phyloP scores from a whole-genome alignment of 1,139 yeast genomes.

The Candida sp. region DNA sequence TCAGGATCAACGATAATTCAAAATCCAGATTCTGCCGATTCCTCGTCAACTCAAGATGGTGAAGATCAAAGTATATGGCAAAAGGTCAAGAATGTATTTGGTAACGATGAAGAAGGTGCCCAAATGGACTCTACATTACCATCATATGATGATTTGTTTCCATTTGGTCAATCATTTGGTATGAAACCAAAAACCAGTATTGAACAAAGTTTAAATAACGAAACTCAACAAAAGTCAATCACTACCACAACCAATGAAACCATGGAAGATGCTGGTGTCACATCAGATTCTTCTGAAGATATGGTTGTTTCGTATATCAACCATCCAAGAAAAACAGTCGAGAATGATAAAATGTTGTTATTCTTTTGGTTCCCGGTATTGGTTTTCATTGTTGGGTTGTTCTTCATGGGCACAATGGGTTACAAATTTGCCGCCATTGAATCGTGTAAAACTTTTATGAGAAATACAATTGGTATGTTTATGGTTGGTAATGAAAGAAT shows the following conservation, averaged over 20 bases:
- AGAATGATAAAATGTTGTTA: constrained; percentile 80
- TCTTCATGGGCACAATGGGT: constrained; percentile 53
- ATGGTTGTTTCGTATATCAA: constrained; percentile 54
- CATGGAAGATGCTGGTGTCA: constrained; percentile 17
- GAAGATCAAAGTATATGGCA: constrained; percentile 37
- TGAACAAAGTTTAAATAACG: constrained; percentile 30
- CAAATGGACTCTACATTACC: constrained; percentile 54
- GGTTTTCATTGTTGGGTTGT: constrained; percentile 48
- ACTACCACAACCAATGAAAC: constrained; percentile 7
- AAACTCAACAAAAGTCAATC: constrained; percentile 4
- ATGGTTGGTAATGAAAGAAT: constrained; percentile 72
- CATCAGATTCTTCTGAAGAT: constrained; percentile 51
- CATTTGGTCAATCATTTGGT: constrained; percentile 44
- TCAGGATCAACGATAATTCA: constrained; percentile 11
- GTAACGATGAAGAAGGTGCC: constrained; percentile 21
- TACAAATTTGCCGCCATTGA: constrained; percentile 39
- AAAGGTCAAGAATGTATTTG: constrained; percentile 59
- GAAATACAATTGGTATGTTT: constrained; percentile 56
- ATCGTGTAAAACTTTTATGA: constrained; percentile 41
- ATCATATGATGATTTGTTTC: constrained; percentile 80
- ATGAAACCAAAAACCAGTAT: constrained; percentile 32
- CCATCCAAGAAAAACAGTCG: constrained; percentile 61
- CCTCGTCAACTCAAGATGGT: constrained; percentile 8
- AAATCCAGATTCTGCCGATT: constrained; percentile 3
- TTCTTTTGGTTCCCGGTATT: constrained; percentile 86